Conservation (phyloP, 164 flowering plant genomes). For the Nymphaea thermarum region DNA sequence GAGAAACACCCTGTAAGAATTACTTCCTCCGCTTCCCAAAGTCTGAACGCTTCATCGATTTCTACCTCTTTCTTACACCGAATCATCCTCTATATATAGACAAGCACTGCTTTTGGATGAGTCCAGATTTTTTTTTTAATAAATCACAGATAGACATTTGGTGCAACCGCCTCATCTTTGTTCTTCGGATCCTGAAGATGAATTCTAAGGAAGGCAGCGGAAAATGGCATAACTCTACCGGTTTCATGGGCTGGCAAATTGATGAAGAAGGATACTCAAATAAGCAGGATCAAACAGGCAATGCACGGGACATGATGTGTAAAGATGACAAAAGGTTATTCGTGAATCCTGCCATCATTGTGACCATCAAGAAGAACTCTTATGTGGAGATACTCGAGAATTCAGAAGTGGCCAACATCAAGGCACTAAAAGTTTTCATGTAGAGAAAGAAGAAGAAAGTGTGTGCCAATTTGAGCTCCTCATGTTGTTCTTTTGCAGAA, state of each 20-base stretch:
- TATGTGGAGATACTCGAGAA: constrained; percentile 63
- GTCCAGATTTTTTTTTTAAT: too few relatives aligned
- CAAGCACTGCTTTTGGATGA: too few relatives aligned
- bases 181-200: constrained; percentile 12
- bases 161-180: too few relatives aligned
- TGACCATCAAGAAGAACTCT: constrained; percentile 35
- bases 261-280: constrained; percentile 20
- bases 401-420: constrained; percentile 54
- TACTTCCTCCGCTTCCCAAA: too few relatives aligned
- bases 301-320: constrained; percentile 11
- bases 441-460: too few relatives aligned
- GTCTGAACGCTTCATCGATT: too few relatives aligned
- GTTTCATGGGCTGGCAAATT: constrained; percentile 73
- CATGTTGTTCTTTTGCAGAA: too few relatives aligned
- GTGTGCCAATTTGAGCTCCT: too few relatives aligned
- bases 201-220: constrained; percentile 24
- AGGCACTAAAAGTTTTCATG: neutral
- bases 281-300: constrained; percentile 13
- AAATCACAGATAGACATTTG: too few relatives aligned
- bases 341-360: constrained; percentile 19
- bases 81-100: too few relatives aligned
- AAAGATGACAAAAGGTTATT: constrained; percentile 10
- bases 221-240: constrained; percentile 53
- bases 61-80: too few relatives aligned
- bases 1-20: too few relatives aligned